Percentiles rank a stretch among this genome's conserved stretches.
phyloP scores from a whole-genome alignment of 2,329 filamentous ascomycete genomes.

The Fusarium brevicatenulatum region DNA sequence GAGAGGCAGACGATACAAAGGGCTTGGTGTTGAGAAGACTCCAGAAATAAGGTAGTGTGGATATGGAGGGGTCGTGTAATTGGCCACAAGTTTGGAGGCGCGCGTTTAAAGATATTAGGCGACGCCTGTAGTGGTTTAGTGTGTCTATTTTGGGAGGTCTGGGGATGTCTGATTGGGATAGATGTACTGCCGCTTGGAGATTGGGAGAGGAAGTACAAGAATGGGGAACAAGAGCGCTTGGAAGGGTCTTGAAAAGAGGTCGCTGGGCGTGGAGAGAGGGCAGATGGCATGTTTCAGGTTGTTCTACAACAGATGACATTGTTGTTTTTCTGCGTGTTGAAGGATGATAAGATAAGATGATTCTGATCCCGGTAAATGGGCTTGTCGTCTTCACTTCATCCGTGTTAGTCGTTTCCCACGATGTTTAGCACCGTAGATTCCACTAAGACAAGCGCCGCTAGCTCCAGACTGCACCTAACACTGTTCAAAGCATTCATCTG shows the following conservation, averaged over 20 bases:
- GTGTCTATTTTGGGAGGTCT: conserved; percentile 37
- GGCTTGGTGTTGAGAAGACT: conserved; percentile 33
- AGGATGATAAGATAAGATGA: not conserved
- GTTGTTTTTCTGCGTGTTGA: not conserved
- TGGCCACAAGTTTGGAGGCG: conserved; percentile 36
- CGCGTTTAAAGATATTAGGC: conserved; percentile 43
- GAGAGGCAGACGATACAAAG: not conserved
- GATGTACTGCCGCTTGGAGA: conserved; percentile 14
- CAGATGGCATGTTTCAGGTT: conserved; percentile 38
- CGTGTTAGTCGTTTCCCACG: not conserved
- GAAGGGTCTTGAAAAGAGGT: not conserved
- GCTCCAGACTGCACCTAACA: not conserved
- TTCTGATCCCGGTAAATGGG: too few relatives aligned
- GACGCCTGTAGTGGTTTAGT: conserved; percentile 30
- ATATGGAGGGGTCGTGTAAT: conserved; percentile 17
- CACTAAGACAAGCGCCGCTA: not conserved
- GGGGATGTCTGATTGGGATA: conserved; percentile 27
- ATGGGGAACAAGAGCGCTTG: conserved; percentile 27
- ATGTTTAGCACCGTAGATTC: not conserved
- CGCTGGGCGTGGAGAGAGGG: conserved; percentile 35
- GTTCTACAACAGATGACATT: not conserved
- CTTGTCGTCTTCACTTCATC: not conserved
- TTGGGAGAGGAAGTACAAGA: conserved; percentile 27
- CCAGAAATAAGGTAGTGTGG: conserved; percentile 23
- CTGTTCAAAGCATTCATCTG: not conserved